A percentile compares a stretch with the other conserved stretches of the same genome.
Evolutionary conservation across 2,329 filamentous ascomycete species (phyloP).

Genomic region (Acrocalymma vagum): DNA sequence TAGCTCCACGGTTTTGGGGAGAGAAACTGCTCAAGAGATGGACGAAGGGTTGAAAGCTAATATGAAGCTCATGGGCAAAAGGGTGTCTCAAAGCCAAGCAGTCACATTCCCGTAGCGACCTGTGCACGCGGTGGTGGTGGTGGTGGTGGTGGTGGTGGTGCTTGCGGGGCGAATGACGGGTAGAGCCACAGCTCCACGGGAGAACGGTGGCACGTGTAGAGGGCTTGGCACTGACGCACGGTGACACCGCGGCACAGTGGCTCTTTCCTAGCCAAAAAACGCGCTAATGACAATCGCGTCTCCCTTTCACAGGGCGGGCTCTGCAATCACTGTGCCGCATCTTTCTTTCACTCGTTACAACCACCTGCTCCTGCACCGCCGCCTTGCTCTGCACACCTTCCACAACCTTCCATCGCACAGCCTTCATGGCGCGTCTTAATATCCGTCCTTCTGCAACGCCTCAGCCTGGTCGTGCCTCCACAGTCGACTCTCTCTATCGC

Average conservation of each 20-base stretch:
- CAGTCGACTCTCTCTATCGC: slow-evolving; percentile 45
- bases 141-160: too few relatives aligned
- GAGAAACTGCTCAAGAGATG: too few relatives aligned
- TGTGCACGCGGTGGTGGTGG: too few relatives aligned
- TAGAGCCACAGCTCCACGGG: too few relatives aligned
- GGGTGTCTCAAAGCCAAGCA: too few relatives aligned
- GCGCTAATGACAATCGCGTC: slow-evolving; percentile 24
- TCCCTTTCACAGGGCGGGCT: slow-evolving; percentile 16
- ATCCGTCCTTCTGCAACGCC: slow-evolving; percentile 40
- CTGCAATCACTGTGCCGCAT: slow-evolving; percentile 14
- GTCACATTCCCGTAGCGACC: too few relatives aligned
- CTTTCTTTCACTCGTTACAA: not conserved
- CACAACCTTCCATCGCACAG: slow-evolving; percentile 1
- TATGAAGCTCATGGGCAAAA: slow-evolving; percentile 17
- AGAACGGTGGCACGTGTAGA: slow-evolving; percentile 25
- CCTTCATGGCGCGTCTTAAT: slow-evolving; percentile 48
- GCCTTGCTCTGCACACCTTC: slow-evolving; percentile 4
- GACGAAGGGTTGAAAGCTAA: slow-evolving; percentile 9
- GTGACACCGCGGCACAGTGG: slow-evolving; percentile 23
- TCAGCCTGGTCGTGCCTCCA: slow-evolving; percentile 35
- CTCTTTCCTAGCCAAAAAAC: slow-evolving; percentile 25
- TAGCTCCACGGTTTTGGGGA: too few relatives aligned
- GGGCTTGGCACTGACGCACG: slow-evolving; percentile 28
- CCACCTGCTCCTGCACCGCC: slow-evolving; percentile 8
- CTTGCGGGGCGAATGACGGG: too few relatives aligned